Base-by-base conservation (phyloP, 1,284 basidiomycete genomes). In the Boletus semigastroideus region DNA sequence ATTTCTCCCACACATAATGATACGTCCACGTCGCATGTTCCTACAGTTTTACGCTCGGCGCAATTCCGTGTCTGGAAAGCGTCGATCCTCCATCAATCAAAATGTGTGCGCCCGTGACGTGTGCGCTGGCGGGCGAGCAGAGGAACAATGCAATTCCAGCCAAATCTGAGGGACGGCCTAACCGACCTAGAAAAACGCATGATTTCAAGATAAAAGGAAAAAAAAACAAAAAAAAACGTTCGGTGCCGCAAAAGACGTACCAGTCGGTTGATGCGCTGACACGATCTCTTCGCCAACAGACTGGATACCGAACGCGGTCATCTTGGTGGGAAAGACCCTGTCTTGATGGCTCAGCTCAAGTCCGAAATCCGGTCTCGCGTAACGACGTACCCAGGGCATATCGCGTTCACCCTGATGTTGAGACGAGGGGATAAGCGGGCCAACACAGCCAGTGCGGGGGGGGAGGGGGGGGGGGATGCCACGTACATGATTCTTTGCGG, bases 261-360 rank as follows among this genome's bases (percentile, higher is more conserved):
- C 86, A 61, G 80, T 83, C 7, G 87, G 87, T 58, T 87, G 83
- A 8, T 63, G 65, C 1, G 69, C 63, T 22, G 71, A 73, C 54
- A 90, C 78, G 3, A 59, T 68, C n/a, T 81, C 77, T 43, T 79
- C 79, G 5, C 83, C 82, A 13, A 72, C 70, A 30, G 73, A 76
- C 61, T 83, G 79, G 61, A 92, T 75, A 5, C 85, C 89, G 49
- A 78, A 92, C 0, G 86, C 80, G 1, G 92, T 94, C 92, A 95
- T 94, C 69, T 87, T 90, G 48, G 87, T 89, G 0, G 89, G 90
- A 73, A 92, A 94, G 16, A 92, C 75, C 10, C 87, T 89, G 41
- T 12, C 20, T 17, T n/a, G 27, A 31, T 30, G 31, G 51, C 22
- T 62, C 20, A 53, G 38, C 33, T 36, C 19, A 37, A 45, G 31